A percentile compares a stretch with the other conserved stretches of the same genome.
phyloP scores from a whole-genome alignment of 2,329 filamentous ascomycete species.

The Arthroderma sp. region DNA sequence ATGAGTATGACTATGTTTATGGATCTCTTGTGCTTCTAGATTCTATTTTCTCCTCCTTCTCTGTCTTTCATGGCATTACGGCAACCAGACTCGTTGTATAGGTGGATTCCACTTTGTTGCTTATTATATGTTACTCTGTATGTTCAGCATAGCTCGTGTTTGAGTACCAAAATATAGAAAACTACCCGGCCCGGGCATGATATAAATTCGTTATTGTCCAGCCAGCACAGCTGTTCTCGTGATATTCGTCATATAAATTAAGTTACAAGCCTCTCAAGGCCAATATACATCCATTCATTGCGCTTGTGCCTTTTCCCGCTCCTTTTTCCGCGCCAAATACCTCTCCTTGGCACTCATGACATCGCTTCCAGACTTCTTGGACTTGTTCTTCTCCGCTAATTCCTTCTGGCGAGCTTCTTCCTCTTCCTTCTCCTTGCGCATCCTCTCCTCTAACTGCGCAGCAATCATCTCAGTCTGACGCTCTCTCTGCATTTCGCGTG shows the following conservation, averaged over 20 bases:
- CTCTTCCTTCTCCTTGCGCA: slow-evolving; percentile 43
- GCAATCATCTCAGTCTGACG: slow-evolving; percentile 50
- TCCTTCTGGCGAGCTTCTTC: slow-evolving; percentile 42
- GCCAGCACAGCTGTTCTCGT: too few relatives aligned
- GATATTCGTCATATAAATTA: too few relatives aligned
- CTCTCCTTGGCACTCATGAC: slow-evolving; percentile 49
- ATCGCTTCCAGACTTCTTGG: slow-evolving; percentile 43
- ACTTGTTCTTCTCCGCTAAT: slow-evolving; percentile 44
- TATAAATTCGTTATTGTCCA: too few relatives aligned
- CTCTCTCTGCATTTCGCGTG: slow-evolving; percentile 34
- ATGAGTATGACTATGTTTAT: background rate
- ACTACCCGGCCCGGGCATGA: too few relatives aligned
- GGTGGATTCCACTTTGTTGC: too few relatives aligned
- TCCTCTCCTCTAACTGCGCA: slow-evolving; percentile 43
- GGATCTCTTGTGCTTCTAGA: background rate
- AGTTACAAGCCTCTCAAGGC: too few relatives aligned
- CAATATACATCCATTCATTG: slow-evolving; percentile 13
- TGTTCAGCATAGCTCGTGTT: too few relatives aligned
- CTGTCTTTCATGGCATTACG: background rate
- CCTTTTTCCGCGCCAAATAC: slow-evolving; percentile 47
- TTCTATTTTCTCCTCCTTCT: background rate
- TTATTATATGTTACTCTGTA: too few relatives aligned
- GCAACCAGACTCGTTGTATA: too few relatives aligned
- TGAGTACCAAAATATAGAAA: too few relatives aligned
- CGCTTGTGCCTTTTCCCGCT: slow-evolving; percentile 30